Conservation (phyloP, 768 basidiomycete species). For the Auricularia heimuer region DNA sequence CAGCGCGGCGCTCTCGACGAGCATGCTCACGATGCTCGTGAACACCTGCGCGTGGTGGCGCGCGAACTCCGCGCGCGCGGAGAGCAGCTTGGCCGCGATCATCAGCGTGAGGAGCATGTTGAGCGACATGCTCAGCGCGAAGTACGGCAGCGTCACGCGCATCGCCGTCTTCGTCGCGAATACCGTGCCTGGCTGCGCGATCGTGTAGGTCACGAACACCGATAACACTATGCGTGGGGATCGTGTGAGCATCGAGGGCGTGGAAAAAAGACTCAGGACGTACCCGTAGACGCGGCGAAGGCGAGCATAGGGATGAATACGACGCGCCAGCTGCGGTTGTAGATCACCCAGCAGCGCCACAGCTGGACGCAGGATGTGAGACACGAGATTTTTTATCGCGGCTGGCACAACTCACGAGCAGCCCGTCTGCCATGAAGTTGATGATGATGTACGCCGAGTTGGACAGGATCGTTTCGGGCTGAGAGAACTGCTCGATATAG, state of each 20-base stretch:
- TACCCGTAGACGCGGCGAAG: neutral
- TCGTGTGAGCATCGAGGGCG: neutral
- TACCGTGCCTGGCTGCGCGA: neutral
- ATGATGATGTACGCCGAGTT: neutral
- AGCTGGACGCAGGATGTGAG: neutral
- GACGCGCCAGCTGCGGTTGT: neutral
- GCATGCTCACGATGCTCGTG: slow-evolving; percentile 1
- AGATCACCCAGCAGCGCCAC: neutral
- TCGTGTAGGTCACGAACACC: neutral
- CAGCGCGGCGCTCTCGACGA: slow-evolving; percentile 5
- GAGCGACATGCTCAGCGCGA: neutral
- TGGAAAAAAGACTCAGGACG: neutral
- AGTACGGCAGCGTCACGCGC: neutral
- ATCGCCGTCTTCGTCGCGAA: neutral
- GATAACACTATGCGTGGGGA: neutral
- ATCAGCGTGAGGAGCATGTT: slow-evolving; percentile 27
- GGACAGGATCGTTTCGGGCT: neutral
- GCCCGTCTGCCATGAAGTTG: neutral
- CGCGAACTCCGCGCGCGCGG: slow-evolving; percentile 15
- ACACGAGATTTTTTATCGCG: neutral
- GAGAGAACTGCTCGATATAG: neutral
- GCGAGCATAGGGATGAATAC: neutral
- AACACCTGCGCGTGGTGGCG: neutral
- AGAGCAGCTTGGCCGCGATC: slow-evolving; percentile 22
- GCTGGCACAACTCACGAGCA: neutral